A percentile compares a stretch with the other conserved stretches of the same genome.
These are phyloP conservation scores for Delonix regia DNA, from an alignment of 306 rosid genomes.

Conservation along the genomic window DNA sequence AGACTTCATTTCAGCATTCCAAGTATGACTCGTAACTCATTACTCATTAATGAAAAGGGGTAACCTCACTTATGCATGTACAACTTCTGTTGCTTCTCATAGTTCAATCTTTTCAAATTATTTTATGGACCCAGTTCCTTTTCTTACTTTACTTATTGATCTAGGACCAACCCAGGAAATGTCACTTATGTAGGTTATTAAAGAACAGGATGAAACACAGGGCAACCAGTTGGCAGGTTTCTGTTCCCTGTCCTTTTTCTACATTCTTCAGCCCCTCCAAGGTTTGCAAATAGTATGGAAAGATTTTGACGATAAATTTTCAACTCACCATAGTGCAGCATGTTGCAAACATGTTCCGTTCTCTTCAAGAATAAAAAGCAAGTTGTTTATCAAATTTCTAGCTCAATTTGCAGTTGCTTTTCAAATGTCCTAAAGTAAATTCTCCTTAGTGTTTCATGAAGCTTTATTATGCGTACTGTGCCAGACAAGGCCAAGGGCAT, in stretches of 20 bases:
- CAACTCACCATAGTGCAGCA: neutral
- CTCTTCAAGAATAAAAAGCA: neutral
- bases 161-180: neutral
- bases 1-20: neutral
- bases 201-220: neutral
- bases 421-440: slow-evolving; percentile 1
- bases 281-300: slow-evolving; percentile 8
- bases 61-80: neutral
- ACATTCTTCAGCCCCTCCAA: neutral
- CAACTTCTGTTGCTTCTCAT: neutral
- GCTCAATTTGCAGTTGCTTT: neutral
- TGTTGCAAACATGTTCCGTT: neutral
- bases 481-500: neutral
- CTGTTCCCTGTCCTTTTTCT: neutral
- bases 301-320: neutral
- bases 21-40: neutral
- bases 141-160: neutral
- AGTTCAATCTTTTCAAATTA: slow-evolving; percentile 16
- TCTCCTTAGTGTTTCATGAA: slow-evolving; percentile 1
- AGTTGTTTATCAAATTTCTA: slow-evolving; percentile 5
- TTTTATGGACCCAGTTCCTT: neutral
- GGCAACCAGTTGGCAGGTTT: slow-evolving; percentile 23
- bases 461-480: neutral
- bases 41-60: neutral
- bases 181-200: neutral